Percentiles rank a stretch among this genome's conserved stretches.
These are phyloP conservation scores for Puccinia coronata DNA, from an alignment of 1,284 basidiomycete genomes.

Conservation along the genomic window DNA sequence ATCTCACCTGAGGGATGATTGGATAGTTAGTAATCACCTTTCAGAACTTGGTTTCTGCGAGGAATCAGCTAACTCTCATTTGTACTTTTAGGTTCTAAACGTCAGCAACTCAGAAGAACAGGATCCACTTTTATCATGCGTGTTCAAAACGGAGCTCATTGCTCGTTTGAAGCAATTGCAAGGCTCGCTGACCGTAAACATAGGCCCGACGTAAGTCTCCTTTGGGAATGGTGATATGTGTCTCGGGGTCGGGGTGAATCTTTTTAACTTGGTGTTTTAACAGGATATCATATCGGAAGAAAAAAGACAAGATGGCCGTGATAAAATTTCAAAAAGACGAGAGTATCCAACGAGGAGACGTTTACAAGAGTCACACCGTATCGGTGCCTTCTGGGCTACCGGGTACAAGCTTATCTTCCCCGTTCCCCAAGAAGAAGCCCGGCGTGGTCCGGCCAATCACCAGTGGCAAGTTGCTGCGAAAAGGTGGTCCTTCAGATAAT, in stretches of 20 bases:
- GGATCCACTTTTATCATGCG: slow-evolving; percentile 87
- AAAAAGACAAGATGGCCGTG: slow-evolving; percentile 89
- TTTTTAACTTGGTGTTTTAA: neutral
- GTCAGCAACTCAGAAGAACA: slow-evolving; percentile 78
- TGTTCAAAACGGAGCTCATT: slow-evolving; percentile 94
- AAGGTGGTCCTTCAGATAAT: slow-evolving; percentile 70
- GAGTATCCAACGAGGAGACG: slow-evolving; percentile 73
- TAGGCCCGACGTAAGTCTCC: slow-evolving; percentile 72
- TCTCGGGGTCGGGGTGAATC: neutral
- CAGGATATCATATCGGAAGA: slow-evolving; percentile 87
- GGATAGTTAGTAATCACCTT: slow-evolving; percentile 69
- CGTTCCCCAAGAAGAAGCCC: slow-evolving; percentile 82
- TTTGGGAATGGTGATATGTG: no score
- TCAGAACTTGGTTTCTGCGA: neutral
- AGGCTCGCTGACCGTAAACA: slow-evolving; percentile 72
- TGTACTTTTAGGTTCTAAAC: slow-evolving; percentile 66
- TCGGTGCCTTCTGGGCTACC: slow-evolving; percentile 86
- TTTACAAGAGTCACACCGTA: slow-evolving; percentile 92
- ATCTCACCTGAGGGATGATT: slow-evolving; percentile 90
- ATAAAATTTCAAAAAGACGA: slow-evolving; percentile 92
- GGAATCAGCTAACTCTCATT: neutral
- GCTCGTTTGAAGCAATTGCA: slow-evolving; percentile 78
- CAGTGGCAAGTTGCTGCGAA: slow-evolving; percentile 74
- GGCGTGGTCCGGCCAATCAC: slow-evolving; percentile 80
- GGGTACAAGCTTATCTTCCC: slow-evolving; percentile 74